Evolutionary conservation across 2,329 filamentous ascomycete genomes (phyloP), one percentile per base, ranked within the genome.

Genomic region (Apiospora sp.): DNA sequence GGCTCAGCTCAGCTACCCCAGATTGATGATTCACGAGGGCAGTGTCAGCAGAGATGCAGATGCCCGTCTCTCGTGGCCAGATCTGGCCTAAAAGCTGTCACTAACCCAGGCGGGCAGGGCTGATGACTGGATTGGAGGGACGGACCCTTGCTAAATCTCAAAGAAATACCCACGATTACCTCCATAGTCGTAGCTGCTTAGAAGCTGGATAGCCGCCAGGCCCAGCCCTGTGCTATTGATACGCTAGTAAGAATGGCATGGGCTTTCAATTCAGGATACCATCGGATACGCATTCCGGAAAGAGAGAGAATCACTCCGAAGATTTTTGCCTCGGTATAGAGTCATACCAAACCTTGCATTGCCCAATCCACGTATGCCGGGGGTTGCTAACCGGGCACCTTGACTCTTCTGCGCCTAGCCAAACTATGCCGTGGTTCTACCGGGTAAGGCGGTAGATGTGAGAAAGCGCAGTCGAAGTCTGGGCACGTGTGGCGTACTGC

Each of bases 221-320:
- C 19, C 54, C 58, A 64, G 34, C 58, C 58, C 58, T 64, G 34
- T 64, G 58, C 58, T 64, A 64, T 64, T 64, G 58, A 34, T 64
- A 41, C 19, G 58, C 34, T 41, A 64, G 30, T 61, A 30, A 2
- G 2, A 30, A 3, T 19, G 30, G 30, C 54, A 30, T 37, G 54
- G 27, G 12, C 54, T 22, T 34, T 30, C 7, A 22, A 30, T 37
- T 54, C 49, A 61, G 54, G 54, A 61, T n/a, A 37, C 54, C 16
- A 22, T 61, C 54, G 54, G 54, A 61, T 61, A 34, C 12, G 30
- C 54, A 37, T 61, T 37, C 54, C 54, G 54, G 54, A 61, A 61
- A 22, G 30, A n/a, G 54, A n/a, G 54, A 61, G 58, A 8, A n/a
- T 8, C 54, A 14, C 10, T 64, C 37, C 30, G n/a, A 19, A 30